phyloP scores from a whole-genome alignment of 805 yeast genomes.

The Tetrapisispora nanseiensis region DNA sequence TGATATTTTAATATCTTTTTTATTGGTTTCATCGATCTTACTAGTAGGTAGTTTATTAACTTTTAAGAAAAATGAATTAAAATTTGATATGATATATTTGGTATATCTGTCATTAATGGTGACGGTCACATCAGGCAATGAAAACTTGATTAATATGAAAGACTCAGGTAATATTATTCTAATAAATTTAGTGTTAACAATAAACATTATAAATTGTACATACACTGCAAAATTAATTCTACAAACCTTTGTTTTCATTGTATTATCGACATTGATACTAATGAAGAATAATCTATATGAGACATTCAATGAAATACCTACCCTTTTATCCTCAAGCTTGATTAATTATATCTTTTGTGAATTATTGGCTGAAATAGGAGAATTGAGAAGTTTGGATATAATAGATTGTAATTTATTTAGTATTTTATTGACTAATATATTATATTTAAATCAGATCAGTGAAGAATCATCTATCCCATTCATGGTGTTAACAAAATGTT shows the following conservation, averaged over 20 bases:
- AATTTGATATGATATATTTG: constrained; percentile 29
- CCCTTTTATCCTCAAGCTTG: constrained; percentile 15
- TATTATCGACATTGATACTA: too few relatives aligned
- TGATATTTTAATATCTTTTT: not conserved
- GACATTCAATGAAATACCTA: not conserved
- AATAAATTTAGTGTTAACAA: constrained; percentile 25
- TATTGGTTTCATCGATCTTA: not conserved
- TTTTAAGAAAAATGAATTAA: constrained; percentile 1
- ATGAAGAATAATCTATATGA: too few relatives aligned
- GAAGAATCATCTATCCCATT: constrained; percentile 16
- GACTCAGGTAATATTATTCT: not conserved
- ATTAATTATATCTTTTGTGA: constrained; percentile 20
- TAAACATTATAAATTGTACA: constrained; percentile 24
- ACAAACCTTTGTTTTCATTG: constrained; percentile 18
- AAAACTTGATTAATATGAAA: constrained; percentile 5
- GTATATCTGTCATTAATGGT: constrained; percentile 28
- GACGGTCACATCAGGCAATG: constrained; percentile 20
- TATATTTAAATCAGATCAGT: constrained; percentile 17
- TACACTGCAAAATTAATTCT: constrained; percentile 14
- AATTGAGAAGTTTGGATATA: constrained; percentile 31
- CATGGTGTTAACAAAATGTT: constrained; percentile 26
- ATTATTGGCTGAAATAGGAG: constrained; percentile 23
- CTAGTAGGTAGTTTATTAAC: not conserved
- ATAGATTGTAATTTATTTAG: constrained; percentile 34
- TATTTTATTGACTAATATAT: constrained; percentile 28